Conservation (phyloP, 208 protist species). For the Leishmania lainsoni region DNA sequence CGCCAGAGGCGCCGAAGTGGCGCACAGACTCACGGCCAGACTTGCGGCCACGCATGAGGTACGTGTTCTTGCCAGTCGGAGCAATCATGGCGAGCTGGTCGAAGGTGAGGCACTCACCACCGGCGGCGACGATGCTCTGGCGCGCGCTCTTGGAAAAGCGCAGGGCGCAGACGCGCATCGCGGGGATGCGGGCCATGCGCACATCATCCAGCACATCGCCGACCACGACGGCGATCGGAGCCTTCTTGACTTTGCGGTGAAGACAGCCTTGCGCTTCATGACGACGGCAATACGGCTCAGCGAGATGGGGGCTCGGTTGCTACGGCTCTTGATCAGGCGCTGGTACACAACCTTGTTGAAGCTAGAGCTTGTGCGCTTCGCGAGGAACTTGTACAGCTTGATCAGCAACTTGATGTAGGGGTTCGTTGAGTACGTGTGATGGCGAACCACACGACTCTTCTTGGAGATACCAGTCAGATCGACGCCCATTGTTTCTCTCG, state of each 20-base stretch:
- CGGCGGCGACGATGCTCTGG: conserved; percentile 97
- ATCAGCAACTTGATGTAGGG: conserved; percentile 98
- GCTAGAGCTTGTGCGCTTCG: conserved; percentile 96
- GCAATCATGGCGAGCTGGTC: conserved; percentile 96
- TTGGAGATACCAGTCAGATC: conserved; percentile 91
- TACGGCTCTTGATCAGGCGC: conserved; percentile 96
- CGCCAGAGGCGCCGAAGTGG: conserved; percentile 98
- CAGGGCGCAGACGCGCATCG: conserved; percentile 97
- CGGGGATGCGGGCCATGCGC: conserved; percentile 95
- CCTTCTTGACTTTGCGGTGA: conserved; percentile 80
- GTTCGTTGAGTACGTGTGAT: conserved; percentile 95
- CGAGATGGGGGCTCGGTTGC: conserved; percentile 97
- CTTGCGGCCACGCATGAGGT: conserved; percentile 97
- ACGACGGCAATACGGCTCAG: conserved; percentile 95
- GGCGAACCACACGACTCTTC: conserved; percentile 92
- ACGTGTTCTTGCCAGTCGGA: conserved; percentile 97
- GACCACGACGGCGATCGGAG: conserved; percentile 97
- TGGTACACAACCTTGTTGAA: conserved; percentile 99
- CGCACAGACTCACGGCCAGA: conserved; percentile 96
- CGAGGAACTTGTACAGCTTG: conserved; percentile 99
- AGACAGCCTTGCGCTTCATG: conserved; percentile 91
- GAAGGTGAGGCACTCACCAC: conserved; percentile 99
- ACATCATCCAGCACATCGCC: conserved; percentile 99
- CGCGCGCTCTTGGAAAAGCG: conserved; percentile 98
- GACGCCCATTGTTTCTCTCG: conserved; percentile 74